Base-by-base conservation (phyloP, 108 stramenopile genomes). In the Fistulifera pelliculosa region DNA sequence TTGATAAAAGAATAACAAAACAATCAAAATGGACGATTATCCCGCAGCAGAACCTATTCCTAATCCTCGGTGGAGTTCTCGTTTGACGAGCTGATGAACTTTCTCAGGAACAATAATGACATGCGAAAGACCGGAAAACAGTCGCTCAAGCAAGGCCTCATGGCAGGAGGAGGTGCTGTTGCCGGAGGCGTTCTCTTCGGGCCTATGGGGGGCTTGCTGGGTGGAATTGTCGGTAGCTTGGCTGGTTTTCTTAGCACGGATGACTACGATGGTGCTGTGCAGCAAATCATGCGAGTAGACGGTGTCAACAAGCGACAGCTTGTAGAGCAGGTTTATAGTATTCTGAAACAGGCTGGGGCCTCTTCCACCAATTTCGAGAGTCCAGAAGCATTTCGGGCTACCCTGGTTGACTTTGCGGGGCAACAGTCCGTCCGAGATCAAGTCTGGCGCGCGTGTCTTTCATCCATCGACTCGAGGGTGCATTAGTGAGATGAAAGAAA, bases 171-270 rank as follows among this genome's bases (percentile, higher is more conserved):
- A 27, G 75, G 71, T 15, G 80, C 80, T 2, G 47, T 77, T 41
- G 60, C 62, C 14, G 80, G 80, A 1, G 74, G 71, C 6, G 55
- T 81, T 21, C 1, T 81, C 10, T 26, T 69, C 17, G 82, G 82
- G 21, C 77, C 82, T 1, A 38, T 79, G 22, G 82, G 82, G n/a
- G 82, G 77, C 13, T 54, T 83, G 60, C 51, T 83, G 4, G 82
- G 82, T 21, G 82, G 82, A 16, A 52, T 83, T 25, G 48, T 40
- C 19, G 82, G 82, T 7, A 52, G 49, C 21, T n/a, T 83, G 21
- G 43, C 70, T 1, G 82, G 82, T 24, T 83, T 66, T 41, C 22
- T 73, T 4, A 26, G 56, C 40, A 40, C 66, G 14, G 72, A 73
- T 45, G 53, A 76, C 58, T 83, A 79, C 61, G 82, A 83, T 56